Evolutionary conservation across 345 rosid genomes (phyloP).

Genomic region (Ceriops tagal): DNA sequence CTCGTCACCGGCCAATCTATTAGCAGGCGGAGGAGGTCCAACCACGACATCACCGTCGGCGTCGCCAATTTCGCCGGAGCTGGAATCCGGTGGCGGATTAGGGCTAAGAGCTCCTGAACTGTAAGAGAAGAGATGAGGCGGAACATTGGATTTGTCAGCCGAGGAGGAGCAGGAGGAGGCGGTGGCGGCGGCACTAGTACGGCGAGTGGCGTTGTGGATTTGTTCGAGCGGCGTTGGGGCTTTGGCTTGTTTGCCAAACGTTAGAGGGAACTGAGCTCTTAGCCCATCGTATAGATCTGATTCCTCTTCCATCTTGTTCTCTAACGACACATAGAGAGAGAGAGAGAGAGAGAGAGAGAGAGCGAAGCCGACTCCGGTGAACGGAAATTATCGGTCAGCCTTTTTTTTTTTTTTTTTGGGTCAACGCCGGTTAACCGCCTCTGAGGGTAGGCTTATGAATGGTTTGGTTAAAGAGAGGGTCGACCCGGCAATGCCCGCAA

Average conservation of each 20-base stretch:
- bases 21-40: slow-evolving; percentile 23
- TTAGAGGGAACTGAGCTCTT: slow-evolving; percentile 68
- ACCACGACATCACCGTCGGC: slow-evolving; percentile 5
- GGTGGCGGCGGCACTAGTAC: slow-evolving; percentile 25
- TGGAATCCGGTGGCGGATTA: slow-evolving; percentile 24
- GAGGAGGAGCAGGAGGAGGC: background rate
- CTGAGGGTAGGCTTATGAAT: too few species aligned
- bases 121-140: slow-evolving; percentile 52
- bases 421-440: too few species aligned
- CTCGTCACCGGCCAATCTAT: slow-evolving; percentile 11
- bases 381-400: too few species aligned
- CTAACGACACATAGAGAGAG: too few species aligned
- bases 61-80: background rate
- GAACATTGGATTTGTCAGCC: slow-evolving; percentile 17
- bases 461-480: too few species aligned
- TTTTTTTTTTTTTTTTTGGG: too few species aligned
- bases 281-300: slow-evolving; percentile 58
- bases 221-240: slow-evolving; percentile 57
- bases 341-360: too few species aligned
- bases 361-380: too few species aligned
- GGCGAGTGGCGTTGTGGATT: slow-evolving; percentile 78
- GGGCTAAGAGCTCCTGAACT: slow-evolving; percentile 32
- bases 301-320: slow-evolving; percentile 54
- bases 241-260: slow-evolving; percentile 69
- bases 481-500: too few species aligned